Base-by-base conservation (phyloP, 495 filamentous ascomycete genomes). In the Annulohypoxylon stygium region DNA sequence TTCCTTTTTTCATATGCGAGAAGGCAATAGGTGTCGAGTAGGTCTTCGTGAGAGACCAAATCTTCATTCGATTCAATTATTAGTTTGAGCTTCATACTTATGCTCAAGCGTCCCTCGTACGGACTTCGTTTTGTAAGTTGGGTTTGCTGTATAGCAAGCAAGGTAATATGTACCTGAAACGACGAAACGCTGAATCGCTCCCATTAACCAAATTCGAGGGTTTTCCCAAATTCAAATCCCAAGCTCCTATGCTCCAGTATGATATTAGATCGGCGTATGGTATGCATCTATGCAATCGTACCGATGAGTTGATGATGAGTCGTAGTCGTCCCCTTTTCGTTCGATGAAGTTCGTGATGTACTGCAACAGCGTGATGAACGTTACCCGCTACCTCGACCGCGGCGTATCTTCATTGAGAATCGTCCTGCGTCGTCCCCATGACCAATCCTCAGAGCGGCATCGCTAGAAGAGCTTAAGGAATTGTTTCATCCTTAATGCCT, bases 1-100 rank as follows among this genome's bases (percentile, higher is more conserved):
- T 47, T 20, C 5, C n/a, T 6, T n/a, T 43, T 45, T 45, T 47
- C 43, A 47, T 20, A 11, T 57, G n/a, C 16, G 8, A 6, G 30
- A 11, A 20, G 50, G 6, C 25, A 16, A 54, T 20, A 54, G 23
- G 14, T 57, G n/a, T 20, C 2, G 18, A 7, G 39, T 37, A 33
- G 53, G 26, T 55, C 51, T 34, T 55, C 20, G 48, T 51, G 11
- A 25, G 4, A 47, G 6, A 58, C 37, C 62, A 39, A 67, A 41
- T 26, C 58, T 67, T 67, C 64, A 66, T 64, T 10, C 36, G 51
- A 57, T 60, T 70, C 48, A 64, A 75, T 75, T 75, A 75, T 70
- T 75, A 75, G 18, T 64, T 67, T 47, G 63, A 67, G 67, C 63
- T 4, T 33, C 14, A 20, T 51, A 30, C 30, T 30, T 30, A 30